phyloP scores from a whole-genome alignment of 1,284 basidiomycete genomes.

The Neotropicomus parvogracilis region DNA sequence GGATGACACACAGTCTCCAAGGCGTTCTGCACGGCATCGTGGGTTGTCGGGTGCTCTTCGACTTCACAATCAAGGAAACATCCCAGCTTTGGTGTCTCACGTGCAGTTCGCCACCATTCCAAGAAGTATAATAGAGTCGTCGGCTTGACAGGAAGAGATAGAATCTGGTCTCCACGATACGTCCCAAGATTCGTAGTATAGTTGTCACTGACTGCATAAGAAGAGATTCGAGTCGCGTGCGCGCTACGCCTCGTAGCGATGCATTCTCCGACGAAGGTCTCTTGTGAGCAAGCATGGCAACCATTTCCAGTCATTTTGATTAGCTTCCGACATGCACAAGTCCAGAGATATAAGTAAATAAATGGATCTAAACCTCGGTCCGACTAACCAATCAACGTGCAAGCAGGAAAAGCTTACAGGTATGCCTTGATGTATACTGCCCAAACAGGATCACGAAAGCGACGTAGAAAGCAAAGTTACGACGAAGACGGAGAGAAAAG shows the following conservation, averaged over 20 bases:
- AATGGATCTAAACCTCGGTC: not conserved
- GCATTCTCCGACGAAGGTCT: not conserved
- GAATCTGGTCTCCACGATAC: not conserved
- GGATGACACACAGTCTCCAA: constrained; percentile 1
- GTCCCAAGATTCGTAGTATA: not conserved
- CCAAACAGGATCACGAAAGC: constrained; percentile 1
- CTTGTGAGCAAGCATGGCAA: not conserved
- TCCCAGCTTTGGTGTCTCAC: not conserved
- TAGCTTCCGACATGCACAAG: not conserved
- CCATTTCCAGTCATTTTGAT: not conserved
- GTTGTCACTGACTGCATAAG: not conserved
- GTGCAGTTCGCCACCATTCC: not conserved
- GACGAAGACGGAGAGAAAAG: not conserved
- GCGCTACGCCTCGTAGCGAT: not conserved
- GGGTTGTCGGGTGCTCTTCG: constrained; percentile 5
- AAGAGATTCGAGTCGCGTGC: not conserved
- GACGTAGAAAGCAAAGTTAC: not conserved
- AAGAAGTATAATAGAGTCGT: not conserved
- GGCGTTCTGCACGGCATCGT: constrained; percentile 1
- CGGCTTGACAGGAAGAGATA: not conserved
- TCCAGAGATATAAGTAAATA: not conserved
- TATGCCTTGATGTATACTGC: constrained; percentile 1
- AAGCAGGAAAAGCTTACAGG: constrained; percentile 6
- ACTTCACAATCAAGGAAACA: not conserved
- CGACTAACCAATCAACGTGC: not conserved